These are phyloP conservation scores for Prosopis cineraria DNA, from an alignment of 306 rosid species.

Conservation along the genomic window DNA sequence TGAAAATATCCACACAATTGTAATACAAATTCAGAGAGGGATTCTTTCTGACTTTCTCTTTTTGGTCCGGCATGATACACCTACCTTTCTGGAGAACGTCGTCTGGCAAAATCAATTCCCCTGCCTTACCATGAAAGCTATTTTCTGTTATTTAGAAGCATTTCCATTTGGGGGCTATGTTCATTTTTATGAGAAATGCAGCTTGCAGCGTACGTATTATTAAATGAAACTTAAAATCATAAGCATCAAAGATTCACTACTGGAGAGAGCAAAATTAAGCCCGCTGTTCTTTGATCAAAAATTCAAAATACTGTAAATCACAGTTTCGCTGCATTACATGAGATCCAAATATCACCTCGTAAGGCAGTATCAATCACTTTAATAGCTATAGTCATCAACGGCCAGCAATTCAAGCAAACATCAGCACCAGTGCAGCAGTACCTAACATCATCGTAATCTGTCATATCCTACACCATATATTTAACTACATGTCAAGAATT, in stretches of 20 bases:
- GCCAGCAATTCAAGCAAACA: slow-evolving; percentile 94
- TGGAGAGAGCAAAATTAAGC: background rate
- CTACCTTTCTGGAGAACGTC: background rate
- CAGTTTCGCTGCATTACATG: slow-evolving; percentile 20
- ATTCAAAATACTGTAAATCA: slow-evolving; percentile 9
- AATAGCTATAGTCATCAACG: slow-evolving; percentile 87
- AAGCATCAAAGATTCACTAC: background rate
- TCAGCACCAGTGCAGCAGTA: slow-evolving; percentile 99
- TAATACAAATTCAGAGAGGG: slow-evolving; percentile 17
- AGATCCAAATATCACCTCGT: slow-evolving; percentile 58
- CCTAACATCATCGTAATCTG: slow-evolving; percentile 90
- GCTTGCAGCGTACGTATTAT: background rate
- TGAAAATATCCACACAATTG: background rate
- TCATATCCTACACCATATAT: slow-evolving; percentile 63
- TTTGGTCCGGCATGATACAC: slow-evolving; percentile 6
- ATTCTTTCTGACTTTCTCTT: background rate
- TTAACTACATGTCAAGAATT: slow-evolving; percentile 14
- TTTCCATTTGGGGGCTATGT: slow-evolving; percentile 11
- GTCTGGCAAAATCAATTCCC: slow-evolving; percentile 2
- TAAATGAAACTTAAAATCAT: background rate
- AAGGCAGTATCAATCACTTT: slow-evolving; percentile 82
- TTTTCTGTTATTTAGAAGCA: slow-evolving; percentile 1
- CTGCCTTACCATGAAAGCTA: slow-evolving; percentile 5
- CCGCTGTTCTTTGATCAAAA: background rate
- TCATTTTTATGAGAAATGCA: background rate